Conservation (phyloP, 2,329 filamentous ascomycete genomes). For the Neonectria punicea region DNA sequence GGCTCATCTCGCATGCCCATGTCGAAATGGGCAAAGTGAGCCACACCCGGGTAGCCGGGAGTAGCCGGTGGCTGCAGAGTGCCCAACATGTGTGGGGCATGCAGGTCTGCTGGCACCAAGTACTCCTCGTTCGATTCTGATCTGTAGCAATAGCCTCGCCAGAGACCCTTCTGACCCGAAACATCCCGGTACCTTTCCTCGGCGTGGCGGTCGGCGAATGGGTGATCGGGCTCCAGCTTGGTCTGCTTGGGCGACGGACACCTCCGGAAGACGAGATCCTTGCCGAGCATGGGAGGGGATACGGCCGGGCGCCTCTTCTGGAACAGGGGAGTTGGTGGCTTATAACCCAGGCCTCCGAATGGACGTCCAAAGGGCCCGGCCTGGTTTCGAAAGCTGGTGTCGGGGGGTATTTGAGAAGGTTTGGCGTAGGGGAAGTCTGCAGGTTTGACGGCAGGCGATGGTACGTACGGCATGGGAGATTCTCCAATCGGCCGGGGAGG, state of each 20-base stretch:
- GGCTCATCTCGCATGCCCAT: constrained; percentile 52
- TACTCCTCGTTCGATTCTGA: constrained; percentile 49
- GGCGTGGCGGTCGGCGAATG: constrained; percentile 59
- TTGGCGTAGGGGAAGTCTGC: constrained; percentile 38
- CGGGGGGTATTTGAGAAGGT: constrained; percentile 51
- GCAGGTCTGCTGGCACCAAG: constrained; percentile 55
- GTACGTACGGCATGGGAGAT: constrained; percentile 40
- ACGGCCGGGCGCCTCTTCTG: constrained; percentile 62
- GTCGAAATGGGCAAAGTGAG: constrained; percentile 23
- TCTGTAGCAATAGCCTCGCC: constrained; percentile 77
- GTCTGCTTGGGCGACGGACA: constrained; percentile 87
- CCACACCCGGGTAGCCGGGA: constrained; percentile 50
- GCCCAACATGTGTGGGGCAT: constrained; percentile 60
- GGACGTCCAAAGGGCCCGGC: constrained; percentile 55
- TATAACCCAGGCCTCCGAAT: constrained; percentile 53
- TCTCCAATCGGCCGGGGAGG: constrained; percentile 38
- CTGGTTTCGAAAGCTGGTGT: constrained; percentile 53
- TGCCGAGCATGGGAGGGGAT: constrained; percentile 89
- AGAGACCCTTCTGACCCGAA: constrained; percentile 73
- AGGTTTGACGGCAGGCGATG: constrained; percentile 33
- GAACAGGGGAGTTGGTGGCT: constrained; percentile 49
- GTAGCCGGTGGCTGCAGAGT: constrained; percentile 59
- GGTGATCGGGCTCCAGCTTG: constrained; percentile 82
- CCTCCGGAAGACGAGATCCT: constrained; percentile 81
- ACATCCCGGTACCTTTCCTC: constrained; percentile 62